Evolutionary conservation across 129 eudicot genomes (phyloP).

Genomic region (Pulicaria dysenterica): DNA sequence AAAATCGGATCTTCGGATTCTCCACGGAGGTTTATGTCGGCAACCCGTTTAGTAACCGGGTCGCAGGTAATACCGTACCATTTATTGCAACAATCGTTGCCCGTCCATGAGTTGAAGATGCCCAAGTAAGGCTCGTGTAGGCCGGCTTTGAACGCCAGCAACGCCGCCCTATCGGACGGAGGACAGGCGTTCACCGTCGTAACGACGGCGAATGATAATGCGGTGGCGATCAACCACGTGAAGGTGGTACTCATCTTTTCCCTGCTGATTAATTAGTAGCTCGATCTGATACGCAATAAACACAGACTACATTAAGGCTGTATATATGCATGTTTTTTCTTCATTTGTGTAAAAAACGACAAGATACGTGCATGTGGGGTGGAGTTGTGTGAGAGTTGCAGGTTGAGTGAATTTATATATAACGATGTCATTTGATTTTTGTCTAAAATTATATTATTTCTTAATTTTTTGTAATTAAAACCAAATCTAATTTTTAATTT

Average conservation of each 20-base stretch:
- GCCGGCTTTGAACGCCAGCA: slow-evolving; percentile 57
- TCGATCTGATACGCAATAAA: not conserved
- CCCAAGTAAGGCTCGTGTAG: slow-evolving; percentile 68
- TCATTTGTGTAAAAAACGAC: slow-evolving; percentile 19
- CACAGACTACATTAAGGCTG: not conserved
- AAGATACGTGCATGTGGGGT: slow-evolving; percentile 52
- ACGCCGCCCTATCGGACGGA: slow-evolving; percentile 69
- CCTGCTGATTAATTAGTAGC: not conserved
- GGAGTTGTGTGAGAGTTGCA: slow-evolving; percentile 25
- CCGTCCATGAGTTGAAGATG: slow-evolving; percentile 81
- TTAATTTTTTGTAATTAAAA: no score
- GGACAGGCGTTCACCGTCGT: slow-evolving; percentile 53
- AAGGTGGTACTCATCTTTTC: slow-evolving; percentile 28
- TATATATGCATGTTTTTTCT: slow-evolving; percentile 39
- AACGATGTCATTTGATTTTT: not conserved
- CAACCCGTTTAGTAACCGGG: slow-evolving; percentile 59
- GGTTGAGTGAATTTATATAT: slow-evolving; percentile 15
- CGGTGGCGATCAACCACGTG: slow-evolving; percentile 26
- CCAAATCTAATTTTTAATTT: no score
- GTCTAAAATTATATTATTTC: no score
- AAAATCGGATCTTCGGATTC: slow-evolving; percentile 86
- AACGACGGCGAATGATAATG: slow-evolving; percentile 7
- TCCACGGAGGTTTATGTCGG: slow-evolving; percentile 85
- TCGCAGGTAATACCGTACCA: slow-evolving; percentile 94
- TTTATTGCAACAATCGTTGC: slow-evolving; percentile 66